A percentile compares a stretch with the other conserved stretches of the same genome.
Conservation (phyloP, 1,284 basidiomycete genomes). For the Mycosarcoma maydis region DNA sequence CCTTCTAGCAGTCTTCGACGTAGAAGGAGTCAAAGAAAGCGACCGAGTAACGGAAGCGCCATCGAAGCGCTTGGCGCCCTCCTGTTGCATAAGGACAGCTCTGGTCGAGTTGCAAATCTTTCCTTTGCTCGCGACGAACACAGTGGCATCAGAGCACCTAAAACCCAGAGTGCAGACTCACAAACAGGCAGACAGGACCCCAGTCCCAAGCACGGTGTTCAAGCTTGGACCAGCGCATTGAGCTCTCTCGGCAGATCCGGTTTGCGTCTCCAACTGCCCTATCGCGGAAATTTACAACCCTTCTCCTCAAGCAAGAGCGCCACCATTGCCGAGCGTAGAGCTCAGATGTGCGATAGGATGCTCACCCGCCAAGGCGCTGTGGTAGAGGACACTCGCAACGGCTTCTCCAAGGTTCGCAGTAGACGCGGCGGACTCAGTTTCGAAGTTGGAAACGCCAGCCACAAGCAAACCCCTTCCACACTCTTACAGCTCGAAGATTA, state of each 20-base stretch:
- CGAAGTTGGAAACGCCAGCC: constrained; percentile 24
- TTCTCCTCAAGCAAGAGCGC: constrained; percentile 6
- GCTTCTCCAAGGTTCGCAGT: constrained; percentile 30
- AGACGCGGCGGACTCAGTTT: constrained; percentile 38
- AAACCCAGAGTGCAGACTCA: background rate
- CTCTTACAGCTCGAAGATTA: constrained; percentile 24
- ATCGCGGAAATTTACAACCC: background rate
- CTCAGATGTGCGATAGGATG: constrained; percentile 38
- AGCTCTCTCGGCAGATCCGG: constrained; percentile 14
- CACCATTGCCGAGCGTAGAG: constrained; percentile 56
- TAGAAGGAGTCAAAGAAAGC: constrained; percentile 21
- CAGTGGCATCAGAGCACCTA: background rate
- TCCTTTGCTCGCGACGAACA: constrained; percentile 27
- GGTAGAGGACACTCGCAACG: constrained; percentile 20
- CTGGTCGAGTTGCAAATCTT: constrained; percentile 50
- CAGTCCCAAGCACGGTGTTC: constrained; percentile 23
- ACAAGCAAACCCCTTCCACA: constrained; percentile 23
- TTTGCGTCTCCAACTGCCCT: constrained; percentile 20
- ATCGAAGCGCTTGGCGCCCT: constrained; percentile 62
- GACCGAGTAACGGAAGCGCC: constrained; percentile 59
- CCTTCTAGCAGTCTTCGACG: constrained; percentile 10
- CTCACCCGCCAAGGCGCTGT: constrained; percentile 34
- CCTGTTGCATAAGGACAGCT: constrained; percentile 54
- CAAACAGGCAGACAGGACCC: background rate
- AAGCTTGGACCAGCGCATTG: constrained; percentile 26